phyloP scores from a whole-genome alignment of 1,284 basidiomycete species.

The Singerocomus inundabilis region DNA sequence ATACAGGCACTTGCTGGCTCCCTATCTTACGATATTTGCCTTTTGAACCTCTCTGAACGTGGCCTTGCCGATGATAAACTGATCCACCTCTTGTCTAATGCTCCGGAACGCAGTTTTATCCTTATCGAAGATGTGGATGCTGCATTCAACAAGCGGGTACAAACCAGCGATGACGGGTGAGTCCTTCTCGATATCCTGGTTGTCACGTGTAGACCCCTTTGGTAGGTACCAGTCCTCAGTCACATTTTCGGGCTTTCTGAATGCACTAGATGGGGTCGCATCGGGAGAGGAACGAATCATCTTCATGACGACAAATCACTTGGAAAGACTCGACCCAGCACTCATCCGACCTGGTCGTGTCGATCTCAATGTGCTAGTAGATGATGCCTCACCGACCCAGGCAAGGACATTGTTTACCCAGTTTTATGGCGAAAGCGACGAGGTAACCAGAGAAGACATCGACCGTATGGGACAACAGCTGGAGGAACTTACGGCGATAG shows the following conservation, averaged over 20 bases:
- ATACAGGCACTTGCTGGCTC: constrained; percentile 96
- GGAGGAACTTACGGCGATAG: constrained; percentile 51
- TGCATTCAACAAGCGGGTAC: constrained; percentile 92
- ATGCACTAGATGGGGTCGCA: constrained; percentile 96
- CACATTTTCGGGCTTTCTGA: constrained; percentile 97
- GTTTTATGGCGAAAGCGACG: constrained; percentile 71
- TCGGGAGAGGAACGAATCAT: constrained; percentile 97
- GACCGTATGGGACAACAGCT: constrained; percentile 49
- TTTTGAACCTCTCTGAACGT: constrained; percentile 95
- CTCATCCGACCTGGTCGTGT: constrained; percentile 95
- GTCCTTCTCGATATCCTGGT: constrained; percentile 16
- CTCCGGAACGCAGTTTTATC: constrained; percentile 89
- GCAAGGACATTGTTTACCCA: constrained; percentile 77
- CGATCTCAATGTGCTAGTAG: constrained; percentile 82
- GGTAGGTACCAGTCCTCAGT: constrained; percentile 87
- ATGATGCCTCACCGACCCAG: constrained; percentile 85
- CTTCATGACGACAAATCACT: constrained; percentile 99
- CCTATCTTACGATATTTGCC: constrained; percentile 92
- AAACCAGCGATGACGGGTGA: constrained; percentile 87
- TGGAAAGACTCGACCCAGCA: constrained; percentile 81
- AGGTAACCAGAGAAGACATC: constrained; percentile 35
- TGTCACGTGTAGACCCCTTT: constrained; percentile 13
- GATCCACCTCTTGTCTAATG: constrained; percentile 90
- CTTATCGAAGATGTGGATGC: constrained; percentile 98
- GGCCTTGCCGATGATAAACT: constrained; percentile 97